Conservation (phyloP, 306 rosid species). For the Casuarina cunninghamiana region DNA sequence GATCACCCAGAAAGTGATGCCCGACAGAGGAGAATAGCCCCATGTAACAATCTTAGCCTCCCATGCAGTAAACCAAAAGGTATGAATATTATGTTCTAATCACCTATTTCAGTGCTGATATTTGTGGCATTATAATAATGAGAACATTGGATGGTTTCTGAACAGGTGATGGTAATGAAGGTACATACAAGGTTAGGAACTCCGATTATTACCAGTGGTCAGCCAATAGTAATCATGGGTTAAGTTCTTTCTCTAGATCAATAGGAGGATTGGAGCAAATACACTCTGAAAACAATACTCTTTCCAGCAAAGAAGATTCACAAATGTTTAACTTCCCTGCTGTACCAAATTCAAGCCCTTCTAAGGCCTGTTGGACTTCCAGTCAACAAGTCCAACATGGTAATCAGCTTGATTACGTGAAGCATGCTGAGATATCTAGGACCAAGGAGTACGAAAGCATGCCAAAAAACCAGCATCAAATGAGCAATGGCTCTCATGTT, state of each 20-base stretch:
- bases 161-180: conserved; percentile 40
- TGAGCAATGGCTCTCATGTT: conserved; percentile 35
- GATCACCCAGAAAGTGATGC: conserved; percentile 35
- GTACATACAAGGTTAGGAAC: conserved; percentile 30
- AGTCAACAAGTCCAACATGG: conserved; percentile 28
- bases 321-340: conserved; percentile 23
- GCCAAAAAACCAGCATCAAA: conserved; percentile 26
- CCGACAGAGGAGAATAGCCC: conserved; percentile 30
- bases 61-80: conserved; percentile 42
- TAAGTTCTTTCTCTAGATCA: conserved; percentile 31
- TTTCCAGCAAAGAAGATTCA: conserved; percentile 26
- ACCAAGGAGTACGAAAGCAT: conserved; percentile 31
- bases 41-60: conserved; percentile 24
- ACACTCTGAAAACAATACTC: conserved; percentile 10
- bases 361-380: conserved; percentile 26
- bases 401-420: conserved; percentile 40
- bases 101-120: conserved; percentile 5
- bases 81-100: conserved; percentile 19
- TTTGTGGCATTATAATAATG: conserved; percentile 13
- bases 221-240: conserved; percentile 26
- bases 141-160: conserved; percentile 24
- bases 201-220: conserved; percentile 33
- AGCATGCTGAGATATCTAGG: conserved; percentile 24
- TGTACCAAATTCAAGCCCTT: conserved; percentile 24
- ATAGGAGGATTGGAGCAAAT: conserved; percentile 32